Conservation (phyloP, 2,329 filamentous ascomycete genomes). For the Monosporascus sp. region DNA sequence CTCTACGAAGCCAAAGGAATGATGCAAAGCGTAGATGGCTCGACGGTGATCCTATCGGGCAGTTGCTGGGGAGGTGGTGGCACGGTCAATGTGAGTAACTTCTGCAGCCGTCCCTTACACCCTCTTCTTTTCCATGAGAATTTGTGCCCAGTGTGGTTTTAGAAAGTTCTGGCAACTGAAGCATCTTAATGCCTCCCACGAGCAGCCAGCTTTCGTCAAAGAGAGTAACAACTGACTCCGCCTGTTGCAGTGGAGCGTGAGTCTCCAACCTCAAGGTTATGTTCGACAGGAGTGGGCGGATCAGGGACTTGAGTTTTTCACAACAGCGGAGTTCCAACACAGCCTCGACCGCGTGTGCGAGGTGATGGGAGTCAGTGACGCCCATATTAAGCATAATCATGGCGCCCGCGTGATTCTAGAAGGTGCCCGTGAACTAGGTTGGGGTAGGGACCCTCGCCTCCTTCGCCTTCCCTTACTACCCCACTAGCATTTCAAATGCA, state of each 20-base stretch:
- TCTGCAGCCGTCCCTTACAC: not conserved
- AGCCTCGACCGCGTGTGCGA: conserved; percentile 74
- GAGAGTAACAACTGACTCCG: no score
- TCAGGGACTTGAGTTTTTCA: conserved; percentile 66
- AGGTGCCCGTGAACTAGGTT: conserved; percentile 68
- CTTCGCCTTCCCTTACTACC: not conserved
- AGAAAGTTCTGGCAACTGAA: not conserved
- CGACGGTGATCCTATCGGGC: conserved; percentile 60
- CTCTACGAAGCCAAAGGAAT: conserved; percentile 67
- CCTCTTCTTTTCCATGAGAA: not conserved
- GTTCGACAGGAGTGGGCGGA: conserved; percentile 78
- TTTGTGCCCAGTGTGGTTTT: not conserved
- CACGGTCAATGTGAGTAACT: conserved; percentile 61
- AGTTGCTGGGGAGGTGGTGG: conserved; percentile 81
- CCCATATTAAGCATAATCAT: conserved; percentile 66
- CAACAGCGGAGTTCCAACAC: conserved; percentile 67
- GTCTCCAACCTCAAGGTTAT: conserved; percentile 62
- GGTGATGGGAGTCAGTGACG: conserved; percentile 68
- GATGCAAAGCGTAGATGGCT: conserved; percentile 49
- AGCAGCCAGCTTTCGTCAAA: not conserved
- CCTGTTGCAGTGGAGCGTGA: conserved; percentile 56
- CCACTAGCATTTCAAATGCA: no score
- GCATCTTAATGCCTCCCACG: not conserved
- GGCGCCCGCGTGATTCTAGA: conserved; percentile 69
- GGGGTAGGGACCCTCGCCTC: conserved; percentile 31